Evolutionary conservation across 2,329 filamentous ascomycete species (phyloP).

Genomic region (Massarina eburnea): DNA sequence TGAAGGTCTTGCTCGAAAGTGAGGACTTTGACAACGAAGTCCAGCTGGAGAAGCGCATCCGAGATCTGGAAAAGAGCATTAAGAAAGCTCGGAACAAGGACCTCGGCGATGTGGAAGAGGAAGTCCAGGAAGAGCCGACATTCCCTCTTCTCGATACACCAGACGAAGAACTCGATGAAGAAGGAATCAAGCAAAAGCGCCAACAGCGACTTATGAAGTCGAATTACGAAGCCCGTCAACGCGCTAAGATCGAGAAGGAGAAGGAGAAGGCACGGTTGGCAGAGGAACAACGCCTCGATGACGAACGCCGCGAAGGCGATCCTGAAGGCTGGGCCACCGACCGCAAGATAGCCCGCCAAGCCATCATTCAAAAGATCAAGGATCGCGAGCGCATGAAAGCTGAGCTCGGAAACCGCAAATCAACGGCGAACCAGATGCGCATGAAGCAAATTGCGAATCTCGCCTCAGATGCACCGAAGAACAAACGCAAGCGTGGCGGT

Average conservation of each 20-base stretch:
- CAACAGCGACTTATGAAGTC: conserved; percentile 92
- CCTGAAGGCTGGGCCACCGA: conserved; percentile 86
- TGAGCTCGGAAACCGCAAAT: conserved; percentile 95
- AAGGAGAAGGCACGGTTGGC: conserved; percentile 81
- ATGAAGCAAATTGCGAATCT: conserved; percentile 99
- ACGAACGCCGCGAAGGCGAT: conserved; percentile 79
- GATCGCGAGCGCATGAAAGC: conserved; percentile 91
- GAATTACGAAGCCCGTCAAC: conserved; percentile 86
- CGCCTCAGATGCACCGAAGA: conserved; percentile 80
- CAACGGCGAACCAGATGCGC: conserved; percentile 89
- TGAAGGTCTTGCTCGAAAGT: conserved; percentile 78
- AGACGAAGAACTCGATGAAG: conserved; percentile 91
- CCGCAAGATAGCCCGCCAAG: conserved; percentile 70
- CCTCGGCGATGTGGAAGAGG: conserved; percentile 77
- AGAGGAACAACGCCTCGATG: conserved; percentile 81
- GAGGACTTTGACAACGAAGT: conserved; percentile 92
- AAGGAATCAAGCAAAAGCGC: conserved; percentile 85
- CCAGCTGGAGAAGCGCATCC: conserved; percentile 79
- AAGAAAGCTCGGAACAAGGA: conserved; percentile 91
- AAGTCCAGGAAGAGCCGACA: conserved; percentile 74
- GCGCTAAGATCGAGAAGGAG: conserved; percentile 96
- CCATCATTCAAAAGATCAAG: conserved; percentile 80
- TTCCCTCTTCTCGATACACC: conserved; percentile 88
- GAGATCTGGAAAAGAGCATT: conserved; percentile 87
- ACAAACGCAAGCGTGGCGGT: conserved; percentile 81